Evolutionary conservation across 2,329 filamentous ascomycete species (phyloP), one percentile per base, ranked within the genome.

Genomic region (Pseudogymnoascus verrucosus): DNA sequence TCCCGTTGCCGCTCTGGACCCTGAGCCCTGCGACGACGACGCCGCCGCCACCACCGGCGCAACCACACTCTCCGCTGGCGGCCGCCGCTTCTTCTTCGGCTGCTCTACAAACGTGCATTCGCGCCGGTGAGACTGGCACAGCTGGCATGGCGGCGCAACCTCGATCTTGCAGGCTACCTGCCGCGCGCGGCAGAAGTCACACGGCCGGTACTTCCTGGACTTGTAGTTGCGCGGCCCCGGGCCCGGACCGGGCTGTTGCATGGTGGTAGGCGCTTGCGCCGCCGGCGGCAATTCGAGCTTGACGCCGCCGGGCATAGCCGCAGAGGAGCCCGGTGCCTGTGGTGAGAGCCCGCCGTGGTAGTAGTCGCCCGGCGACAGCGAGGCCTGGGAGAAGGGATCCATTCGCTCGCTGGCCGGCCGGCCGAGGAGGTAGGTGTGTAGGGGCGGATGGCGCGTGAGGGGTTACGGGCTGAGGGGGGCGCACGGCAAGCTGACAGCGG

Each of bases 111-210:
- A 80, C 2, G 78, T 79, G 68, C 78, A 80, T 31, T 76, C 72
- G 37, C 75, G 75, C 65, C 73, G 73, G 65, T 78, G 77, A 7
- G 76, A 71, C n/a, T 74, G 69, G 63, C 78, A 79, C 7, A 78
- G 69, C 62, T 76, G 75, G 65, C 78, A 79, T 5, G 78, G 78
- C 14, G 77, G 78, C 12, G 71, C 66, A 7, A 65, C 68, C 23
- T 78, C 76, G 47, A 79, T 76, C 63, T 78, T 76, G 66, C 77
- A 80, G 8, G 77, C 77, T 1, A 77, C 76, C 67, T 79, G 78
- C 64, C 78, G 75, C 16, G 75, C 76, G 10, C 77, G 73, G 65
- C 77, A 80, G 67, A 79, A 79, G 67, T 80, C 78, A 69, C 78
- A 80, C 4, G 78, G 78, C 40, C 78, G 71, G 62, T 71, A 71